Evolutionary conservation across 768 basidiomycete species (phyloP).

Genomic region (Mycena vitilis): DNA sequence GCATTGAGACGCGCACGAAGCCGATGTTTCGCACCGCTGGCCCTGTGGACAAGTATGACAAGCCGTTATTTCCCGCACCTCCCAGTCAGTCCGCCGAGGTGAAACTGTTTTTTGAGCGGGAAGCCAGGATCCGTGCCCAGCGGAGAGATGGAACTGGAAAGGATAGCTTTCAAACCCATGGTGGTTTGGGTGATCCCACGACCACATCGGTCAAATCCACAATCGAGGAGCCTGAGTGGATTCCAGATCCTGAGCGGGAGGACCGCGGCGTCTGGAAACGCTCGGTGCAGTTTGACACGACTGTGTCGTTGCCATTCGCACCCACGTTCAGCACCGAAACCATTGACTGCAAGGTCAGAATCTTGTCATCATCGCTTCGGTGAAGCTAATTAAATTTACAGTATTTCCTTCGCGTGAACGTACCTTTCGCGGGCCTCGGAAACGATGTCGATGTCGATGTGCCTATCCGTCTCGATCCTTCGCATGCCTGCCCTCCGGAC

Average conservation of each 20-base stretch:
- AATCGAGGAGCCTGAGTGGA: conserved; percentile 25
- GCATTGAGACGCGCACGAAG: conserved; percentile 31
- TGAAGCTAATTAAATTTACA: not conserved
- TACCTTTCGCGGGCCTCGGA: conserved; percentile 28
- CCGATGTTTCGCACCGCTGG: conserved; percentile 20
- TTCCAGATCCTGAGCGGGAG: conserved; percentile 24
- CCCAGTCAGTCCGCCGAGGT: conserved; percentile 24
- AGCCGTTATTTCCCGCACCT: conserved; percentile 31
- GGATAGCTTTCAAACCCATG: conserved; percentile 11
- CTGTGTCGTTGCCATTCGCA: conserved; percentile 26
- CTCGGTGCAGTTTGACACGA: conserved; percentile 24
- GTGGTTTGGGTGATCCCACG: conserved; percentile 26
- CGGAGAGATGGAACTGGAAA: conserved; percentile 6
- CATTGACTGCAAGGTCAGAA: conserved; percentile 29
- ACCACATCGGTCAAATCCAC: conserved; percentile 8
- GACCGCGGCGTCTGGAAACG: conserved; percentile 33
- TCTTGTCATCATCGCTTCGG: not conserved
- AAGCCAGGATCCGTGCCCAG: conserved; percentile 22
- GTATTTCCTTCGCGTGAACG: conserved; percentile 19
- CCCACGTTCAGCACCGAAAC: conserved; percentile 32
- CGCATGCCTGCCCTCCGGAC: conserved; percentile 13
- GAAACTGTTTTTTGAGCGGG: conserved; percentile 28
- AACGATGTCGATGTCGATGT: conserved; percentile 30
- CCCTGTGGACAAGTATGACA: conserved; percentile 22
- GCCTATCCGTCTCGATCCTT: conserved; percentile 29